Conservation (phyloP, 257 asterid genomes). For the Prunella vulgaris region DNA sequence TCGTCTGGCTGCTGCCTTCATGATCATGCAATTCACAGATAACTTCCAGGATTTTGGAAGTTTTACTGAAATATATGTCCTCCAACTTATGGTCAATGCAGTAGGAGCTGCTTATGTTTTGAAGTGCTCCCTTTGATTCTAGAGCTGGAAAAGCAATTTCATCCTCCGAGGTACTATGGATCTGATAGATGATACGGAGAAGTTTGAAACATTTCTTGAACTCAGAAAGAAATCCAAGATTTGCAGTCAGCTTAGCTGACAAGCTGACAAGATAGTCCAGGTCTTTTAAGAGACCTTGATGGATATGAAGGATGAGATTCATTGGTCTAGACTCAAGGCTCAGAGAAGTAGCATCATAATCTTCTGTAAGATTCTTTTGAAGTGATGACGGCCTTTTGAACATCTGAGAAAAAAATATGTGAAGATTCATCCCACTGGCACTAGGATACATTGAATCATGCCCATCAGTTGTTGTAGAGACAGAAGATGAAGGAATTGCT, state of each 20-base stretch:
- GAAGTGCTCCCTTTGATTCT: conserved; percentile 67
- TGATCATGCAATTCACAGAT: conserved; percentile 34
- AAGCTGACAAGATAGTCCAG: conserved; percentile 48
- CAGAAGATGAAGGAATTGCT: conserved; percentile 36
- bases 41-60: conserved; percentile 42
- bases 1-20: conserved; percentile 26
- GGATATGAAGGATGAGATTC: conserved; percentile 57
- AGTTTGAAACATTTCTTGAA: conserved; percentile 44
- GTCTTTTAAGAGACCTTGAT: conserved; percentile 61
- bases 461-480: conserved; percentile 31
- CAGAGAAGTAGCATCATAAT: conserved; percentile 18
- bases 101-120: conserved; percentile 62
- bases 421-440: conserved; percentile 39
- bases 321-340: conserved; percentile 53
- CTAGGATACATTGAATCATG: conserved; percentile 30
- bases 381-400: conserved; percentile 32
- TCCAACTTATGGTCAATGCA: conserved; percentile 73
- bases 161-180: conserved; percentile 69
- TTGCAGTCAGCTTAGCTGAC: conserved; percentile 51
- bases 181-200: conserved; percentile 44
- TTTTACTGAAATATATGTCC: conserved; percentile 46
- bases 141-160: conserved; percentile 71
- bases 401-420: conserved; percentile 47
- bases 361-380: conserved; percentile 31
- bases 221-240: conserved; percentile 40